phyloP scores from a whole-genome alignment of 2,329 filamentous ascomycete genomes.

The Elsinoe australis region DNA sequence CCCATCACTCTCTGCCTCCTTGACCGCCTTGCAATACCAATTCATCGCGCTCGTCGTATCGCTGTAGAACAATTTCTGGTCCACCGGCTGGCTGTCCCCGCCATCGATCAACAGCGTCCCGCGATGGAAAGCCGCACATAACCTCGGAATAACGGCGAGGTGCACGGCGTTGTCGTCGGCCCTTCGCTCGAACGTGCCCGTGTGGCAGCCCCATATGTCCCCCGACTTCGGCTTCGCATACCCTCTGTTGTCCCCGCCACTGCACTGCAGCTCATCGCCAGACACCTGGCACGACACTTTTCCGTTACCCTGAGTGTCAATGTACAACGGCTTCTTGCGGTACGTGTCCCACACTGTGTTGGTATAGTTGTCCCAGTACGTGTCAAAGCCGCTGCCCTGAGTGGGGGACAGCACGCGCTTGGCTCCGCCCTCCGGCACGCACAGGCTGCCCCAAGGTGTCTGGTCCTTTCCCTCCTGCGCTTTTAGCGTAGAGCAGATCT shows the following conservation, averaged over 20 bases:
- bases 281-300: slow-evolving; percentile 20
- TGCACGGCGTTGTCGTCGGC: slow-evolving; percentile 36
- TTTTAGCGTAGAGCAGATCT: slow-evolving; percentile 47
- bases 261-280: slow-evolving; percentile 39
- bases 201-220: slow-evolving; percentile 62
- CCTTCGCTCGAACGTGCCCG: slow-evolving; percentile 50
- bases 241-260: slow-evolving; percentile 39
- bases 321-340: slow-evolving; percentile 38
- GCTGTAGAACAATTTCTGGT: slow-evolving; percentile 36
- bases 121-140: slow-evolving; percentile 69
- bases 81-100: slow-evolving; percentile 38
- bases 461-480: slow-evolving; percentile 46
- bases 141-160: slow-evolving; percentile 60
- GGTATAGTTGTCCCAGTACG: slow-evolving; percentile 48
- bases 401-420: slow-evolving; percentile 38
- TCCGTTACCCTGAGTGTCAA: slow-evolving; percentile 56
- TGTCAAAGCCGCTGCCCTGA: slow-evolving; percentile 37
- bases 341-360: slow-evolving; percentile 45
- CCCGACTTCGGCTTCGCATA: slow-evolving; percentile 52
- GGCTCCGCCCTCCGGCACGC: slow-evolving; percentile 34
- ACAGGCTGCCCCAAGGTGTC: slow-evolving; percentile 58
- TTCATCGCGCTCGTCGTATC: slow-evolving; percentile 29
- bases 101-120: slow-evolving; percentile 53
- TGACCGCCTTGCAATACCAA: slow-evolving; percentile 52
- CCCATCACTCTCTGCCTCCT: slow-evolving; percentile 50